Evolutionary conservation across 2,329 filamentous ascomycete genomes (phyloP).

Genomic region (Didymella keratinophila): DNA sequence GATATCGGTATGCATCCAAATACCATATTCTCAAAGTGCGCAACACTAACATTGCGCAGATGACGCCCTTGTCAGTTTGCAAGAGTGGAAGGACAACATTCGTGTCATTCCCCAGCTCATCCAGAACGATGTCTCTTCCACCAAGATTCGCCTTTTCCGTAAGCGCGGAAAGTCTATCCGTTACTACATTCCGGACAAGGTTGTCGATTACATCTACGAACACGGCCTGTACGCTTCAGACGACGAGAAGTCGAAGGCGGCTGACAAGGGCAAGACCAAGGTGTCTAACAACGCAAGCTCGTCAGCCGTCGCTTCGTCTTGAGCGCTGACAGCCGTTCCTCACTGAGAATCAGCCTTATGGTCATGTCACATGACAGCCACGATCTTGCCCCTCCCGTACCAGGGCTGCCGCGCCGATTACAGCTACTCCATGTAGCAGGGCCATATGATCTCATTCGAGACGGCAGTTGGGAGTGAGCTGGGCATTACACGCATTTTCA

Average conservation of each 20-base stretch:
- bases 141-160: conserved; percentile 79
- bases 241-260: conserved; percentile 47
- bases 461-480: conserved; percentile 14
- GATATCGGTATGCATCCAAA: conserved; percentile 65
- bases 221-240: conserved; percentile 51
- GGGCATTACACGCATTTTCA: conserved; percentile 15
- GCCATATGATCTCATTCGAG: conserved; percentile 7
- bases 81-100: conserved; percentile 85
- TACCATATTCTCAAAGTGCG: not conserved
- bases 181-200: conserved; percentile 52
- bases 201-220: conserved; percentile 52
- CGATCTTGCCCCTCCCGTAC: not conserved
- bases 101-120: conserved; percentile 89
- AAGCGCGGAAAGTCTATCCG: conserved; percentile 53
- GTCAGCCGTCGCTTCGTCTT: conserved; percentile 27
- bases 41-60: conserved; percentile 56
- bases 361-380: conserved; percentile 17
- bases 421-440: not conserved
- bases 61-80: conserved; percentile 81
- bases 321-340: conserved; percentile 4
- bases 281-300: conserved; percentile 34
- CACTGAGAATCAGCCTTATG: not conserved
- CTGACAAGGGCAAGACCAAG: conserved; percentile 41
- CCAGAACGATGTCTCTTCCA: conserved; percentile 83
- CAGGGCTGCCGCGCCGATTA: conserved; percentile 28